A percentile compares a stretch with the other conserved stretches of the same genome.
phyloP scores from a whole-genome alignment of 2,329 filamentous ascomycete genomes.

The Botrytis deweyae region DNA sequence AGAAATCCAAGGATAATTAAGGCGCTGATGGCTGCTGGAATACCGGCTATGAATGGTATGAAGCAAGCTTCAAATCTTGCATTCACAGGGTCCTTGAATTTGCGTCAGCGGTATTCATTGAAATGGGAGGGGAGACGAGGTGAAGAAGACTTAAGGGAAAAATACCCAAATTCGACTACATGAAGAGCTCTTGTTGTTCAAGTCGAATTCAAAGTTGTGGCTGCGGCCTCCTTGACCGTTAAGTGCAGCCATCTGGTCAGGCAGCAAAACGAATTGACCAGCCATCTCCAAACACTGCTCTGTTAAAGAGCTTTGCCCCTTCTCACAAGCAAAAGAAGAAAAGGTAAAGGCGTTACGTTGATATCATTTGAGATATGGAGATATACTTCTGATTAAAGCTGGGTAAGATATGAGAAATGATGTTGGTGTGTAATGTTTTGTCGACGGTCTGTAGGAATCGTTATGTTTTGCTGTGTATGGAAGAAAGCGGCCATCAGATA shows the following conservation, averaged over 20 bases:
- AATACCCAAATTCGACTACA: slow-evolving; percentile 27
- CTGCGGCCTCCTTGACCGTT: background rate
- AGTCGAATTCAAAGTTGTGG: background rate
- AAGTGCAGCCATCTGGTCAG: slow-evolving; percentile 6
- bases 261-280: background rate
- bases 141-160: background rate
- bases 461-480: background rate
- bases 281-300: background rate
- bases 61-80: slow-evolving; percentile 34
- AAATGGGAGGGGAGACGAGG: background rate
- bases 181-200: background rate
- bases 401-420: background rate
- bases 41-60: slow-evolving; percentile 34
- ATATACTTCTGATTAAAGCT: background rate
- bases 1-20: slow-evolving; percentile 37
- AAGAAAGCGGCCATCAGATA: background rate
- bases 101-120: background rate
- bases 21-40: slow-evolving; percentile 35
- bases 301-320: background rate
- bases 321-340: background rate
- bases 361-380: background rate
- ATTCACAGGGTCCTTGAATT: slow-evolving; percentile 34
- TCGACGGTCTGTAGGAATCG: background rate
- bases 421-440: background rate
- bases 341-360: background rate